phyloP scores from a whole-genome alignment of 1,284 basidiomycete genomes.

The Neonothopanus nambi region DNA sequence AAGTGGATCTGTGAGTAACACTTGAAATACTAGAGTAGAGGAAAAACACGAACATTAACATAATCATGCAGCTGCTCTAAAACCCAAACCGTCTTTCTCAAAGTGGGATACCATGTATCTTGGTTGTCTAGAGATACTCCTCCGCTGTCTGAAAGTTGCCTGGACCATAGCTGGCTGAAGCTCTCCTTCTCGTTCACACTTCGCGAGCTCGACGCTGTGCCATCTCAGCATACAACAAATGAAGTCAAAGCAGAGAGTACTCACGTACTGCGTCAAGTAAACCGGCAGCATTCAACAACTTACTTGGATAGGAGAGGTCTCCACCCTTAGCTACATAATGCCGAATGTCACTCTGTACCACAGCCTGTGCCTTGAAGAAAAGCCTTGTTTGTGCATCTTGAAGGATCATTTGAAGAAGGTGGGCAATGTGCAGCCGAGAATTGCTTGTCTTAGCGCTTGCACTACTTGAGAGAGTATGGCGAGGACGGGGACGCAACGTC shows the following conservation, averaged over 20 bases:
- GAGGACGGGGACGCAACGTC: conserved; percentile 15
- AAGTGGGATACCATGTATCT: conserved; percentile 87
- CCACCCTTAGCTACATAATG: conserved; percentile 75
- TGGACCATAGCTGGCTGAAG: conserved; percentile 58
- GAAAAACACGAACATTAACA: conserved; percentile 67
- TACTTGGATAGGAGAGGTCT: conserved; percentile 85
- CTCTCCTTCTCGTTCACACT: conserved; percentile 58
- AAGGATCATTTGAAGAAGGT: conserved; percentile 83
- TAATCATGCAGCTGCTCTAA: conserved; percentile 86
- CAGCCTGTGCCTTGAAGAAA: conserved; percentile 91
- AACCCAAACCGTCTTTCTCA: conserved; percentile 86
- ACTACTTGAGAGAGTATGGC: neutral
- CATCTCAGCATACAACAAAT: conserved; percentile 17
- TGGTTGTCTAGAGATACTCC: conserved; percentile 68
- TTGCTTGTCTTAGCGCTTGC: neutral
- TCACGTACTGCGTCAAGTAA: neutral
- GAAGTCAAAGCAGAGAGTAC: conserved; percentile 23
- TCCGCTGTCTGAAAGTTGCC: conserved; percentile 35
- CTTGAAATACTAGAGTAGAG: neutral
- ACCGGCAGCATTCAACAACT: conserved; percentile 24
- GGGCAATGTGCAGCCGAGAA: conserved; percentile 52
- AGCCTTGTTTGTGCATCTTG: conserved; percentile 93
- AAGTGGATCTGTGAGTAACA: neutral
- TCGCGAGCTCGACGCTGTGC: conserved; percentile 3
- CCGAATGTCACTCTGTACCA: conserved; percentile 85